phyloP scores from a whole-genome alignment of 148 eudicot species.

The Vaccinium myrtillus region DNA sequence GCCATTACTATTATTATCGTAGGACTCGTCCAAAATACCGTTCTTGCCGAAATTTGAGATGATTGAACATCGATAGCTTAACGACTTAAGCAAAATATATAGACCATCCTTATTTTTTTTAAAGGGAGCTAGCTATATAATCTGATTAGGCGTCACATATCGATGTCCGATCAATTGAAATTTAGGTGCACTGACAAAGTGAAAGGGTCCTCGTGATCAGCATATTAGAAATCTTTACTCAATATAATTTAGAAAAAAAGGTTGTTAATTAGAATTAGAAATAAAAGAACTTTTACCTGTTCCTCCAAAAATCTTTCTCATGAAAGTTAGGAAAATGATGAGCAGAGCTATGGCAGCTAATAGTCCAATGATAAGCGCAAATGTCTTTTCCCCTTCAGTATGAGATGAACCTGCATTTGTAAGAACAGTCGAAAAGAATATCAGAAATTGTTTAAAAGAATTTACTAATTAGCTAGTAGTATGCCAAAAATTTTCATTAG shows the following conservation, averaged over 20 bases:
- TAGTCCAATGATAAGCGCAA: constrained; percentile 45
- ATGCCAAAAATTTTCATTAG: too few species aligned
- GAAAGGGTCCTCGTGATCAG: not conserved
- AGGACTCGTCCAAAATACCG: not conserved
- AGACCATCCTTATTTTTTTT: not conserved
- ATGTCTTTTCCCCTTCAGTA: constrained; percentile 40
- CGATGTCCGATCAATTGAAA: not conserved
- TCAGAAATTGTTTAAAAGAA: not conserved
- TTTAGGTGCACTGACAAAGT: not conserved
- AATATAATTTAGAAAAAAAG: not conserved
- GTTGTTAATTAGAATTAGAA: not conserved
- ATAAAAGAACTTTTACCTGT: constrained; percentile 21
- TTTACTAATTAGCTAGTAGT: too few species aligned
- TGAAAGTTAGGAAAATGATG: constrained; percentile 44
- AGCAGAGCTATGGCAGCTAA: constrained; percentile 43
- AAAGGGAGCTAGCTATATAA: not conserved
- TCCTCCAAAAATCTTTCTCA: constrained; percentile 29
- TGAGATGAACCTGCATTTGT: constrained; percentile 25
- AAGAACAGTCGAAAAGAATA: not conserved
- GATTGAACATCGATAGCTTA: not conserved
- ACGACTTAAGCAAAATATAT: not conserved
- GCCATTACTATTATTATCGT: too few species aligned
- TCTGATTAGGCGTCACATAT: not conserved
- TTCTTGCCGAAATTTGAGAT: not conserved
- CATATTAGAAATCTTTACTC: not conserved